Conservation (phyloP, 2,329 filamentous ascomycete genomes). For the Monilinia fructicola region DNA sequence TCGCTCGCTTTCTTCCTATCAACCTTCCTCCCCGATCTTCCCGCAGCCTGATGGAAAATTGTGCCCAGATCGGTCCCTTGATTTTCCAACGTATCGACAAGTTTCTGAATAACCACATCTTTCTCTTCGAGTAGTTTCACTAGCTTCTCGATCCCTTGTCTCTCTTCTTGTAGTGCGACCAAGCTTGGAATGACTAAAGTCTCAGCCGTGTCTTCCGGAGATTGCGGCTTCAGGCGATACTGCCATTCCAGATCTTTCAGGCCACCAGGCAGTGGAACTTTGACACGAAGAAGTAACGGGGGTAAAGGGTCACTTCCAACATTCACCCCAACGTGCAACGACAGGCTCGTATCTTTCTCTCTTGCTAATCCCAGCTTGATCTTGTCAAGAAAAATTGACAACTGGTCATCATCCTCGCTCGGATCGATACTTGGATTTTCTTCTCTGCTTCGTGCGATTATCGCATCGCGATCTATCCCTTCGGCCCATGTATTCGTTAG, state of each 20-base stretch:
- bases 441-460: slow-evolving; percentile 60
- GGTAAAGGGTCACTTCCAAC: slow-evolving; percentile 35
- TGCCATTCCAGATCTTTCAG: slow-evolving; percentile 65
- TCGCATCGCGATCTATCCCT: slow-evolving; percentile 57
- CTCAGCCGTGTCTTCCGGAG: slow-evolving; percentile 43
- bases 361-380: slow-evolving; percentile 51
- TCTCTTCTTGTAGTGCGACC: slow-evolving; percentile 45
- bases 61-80: slow-evolving; percentile 51
- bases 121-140: slow-evolving; percentile 50
- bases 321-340: slow-evolving; percentile 43
- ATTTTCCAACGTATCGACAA: slow-evolving; percentile 54
- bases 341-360: slow-evolving; percentile 47
- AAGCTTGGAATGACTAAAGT: slow-evolving; percentile 50
- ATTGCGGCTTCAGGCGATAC: slow-evolving; percentile 51
- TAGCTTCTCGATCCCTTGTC: slow-evolving; percentile 47
- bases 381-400: slow-evolving; percentile 64
- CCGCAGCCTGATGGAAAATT: slow-evolving; percentile 49
- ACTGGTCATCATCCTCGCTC: slow-evolving; percentile 61
- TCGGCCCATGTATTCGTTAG: slow-evolving; percentile 73
- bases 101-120: slow-evolving; percentile 54
- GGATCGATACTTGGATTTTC: slow-evolving; percentile 73
- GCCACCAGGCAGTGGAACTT: slow-evolving; percentile 60
- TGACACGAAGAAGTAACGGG: slow-evolving; percentile 49
- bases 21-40: slow-evolving; percentile 43
- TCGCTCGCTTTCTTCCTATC: slow-evolving; percentile 42